phyloP scores from a whole-genome alignment of 2,329 filamentous ascomycete species.

The Cordyceps fumosorosea region DNA sequence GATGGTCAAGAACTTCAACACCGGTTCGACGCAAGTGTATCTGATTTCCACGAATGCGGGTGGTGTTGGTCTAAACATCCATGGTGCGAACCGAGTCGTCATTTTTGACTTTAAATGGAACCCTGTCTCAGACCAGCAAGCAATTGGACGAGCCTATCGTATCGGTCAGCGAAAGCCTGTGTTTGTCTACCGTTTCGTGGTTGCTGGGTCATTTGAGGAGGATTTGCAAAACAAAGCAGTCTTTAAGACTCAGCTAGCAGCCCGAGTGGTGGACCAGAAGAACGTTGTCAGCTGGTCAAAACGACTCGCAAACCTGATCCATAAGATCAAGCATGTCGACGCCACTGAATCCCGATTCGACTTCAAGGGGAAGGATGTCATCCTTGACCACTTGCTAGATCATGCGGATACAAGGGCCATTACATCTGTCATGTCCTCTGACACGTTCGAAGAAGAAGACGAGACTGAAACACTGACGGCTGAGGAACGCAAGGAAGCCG shows the following conservation, averaged over 20 bases:
- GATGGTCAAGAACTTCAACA: constrained; percentile 64
- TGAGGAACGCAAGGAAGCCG: constrained; percentile 53
- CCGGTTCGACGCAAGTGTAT: constrained; percentile 50
- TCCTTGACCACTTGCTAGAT: constrained; percentile 46
- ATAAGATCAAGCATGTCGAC: constrained; percentile 44
- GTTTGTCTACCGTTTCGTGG: constrained; percentile 75
- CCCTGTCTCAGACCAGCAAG: constrained; percentile 76
- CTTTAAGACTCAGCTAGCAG: constrained; percentile 77
- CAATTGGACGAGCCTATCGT: constrained; percentile 78
- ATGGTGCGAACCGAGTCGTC: constrained; percentile 76
- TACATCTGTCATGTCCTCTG: constrained; percentile 55
- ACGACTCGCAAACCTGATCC: constrained; percentile 51
- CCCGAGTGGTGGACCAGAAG: constrained; percentile 76
- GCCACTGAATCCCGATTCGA: constrained; percentile 34
- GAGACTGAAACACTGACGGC: constrained; percentile 46
- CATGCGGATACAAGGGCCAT: constrained; percentile 36
- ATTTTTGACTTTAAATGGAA: constrained; percentile 82
- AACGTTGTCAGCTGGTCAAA: constrained; percentile 63
- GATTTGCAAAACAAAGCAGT: constrained; percentile 65
- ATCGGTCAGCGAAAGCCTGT: constrained; percentile 76
- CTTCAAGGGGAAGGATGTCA: constrained; percentile 55
- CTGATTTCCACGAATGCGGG: constrained; percentile 81
- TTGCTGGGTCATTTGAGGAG: constrained; percentile 74
- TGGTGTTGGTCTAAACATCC: constrained; percentile 76
- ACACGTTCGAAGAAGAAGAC: constrained; percentile 68